These are phyloP conservation scores for Helianthus annuus DNA, from an alignment of 129 eudicot species.

Conservation along the genomic window HanXRQr2.0-SUNRISE NC_035441.2:131309547-131310046, in stretches of 20 bases:
- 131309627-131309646: constrained; percentile 51
- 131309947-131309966: too few species aligned
- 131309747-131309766: constrained; percentile 40
- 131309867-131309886: constrained; percentile 79
- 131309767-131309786: constrained; percentile 87
- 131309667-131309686: constrained; percentile 59
- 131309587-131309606: constrained; percentile 65
- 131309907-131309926: not conserved
- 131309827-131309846: constrained; percentile 94
- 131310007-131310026: too few species aligned
- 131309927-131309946: too few species aligned
- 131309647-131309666: constrained; percentile 52
- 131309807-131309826: constrained; percentile 82
- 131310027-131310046: too few species aligned
- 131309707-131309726: not conserved
- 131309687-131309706: not conserved
- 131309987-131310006: too few species aligned
- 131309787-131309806: constrained; percentile 70
- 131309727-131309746: too few species aligned
- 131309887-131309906: constrained; percentile 83
- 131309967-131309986: too few species aligned
- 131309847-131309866: constrained; percentile 89
- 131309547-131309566: not conserved
- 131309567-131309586: not conserved
- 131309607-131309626: constrained; percentile 87